Evolutionary conservation across 495 filamentous ascomycete genomes (phyloP).

Genomic region (Penicillium daleae): DNA sequence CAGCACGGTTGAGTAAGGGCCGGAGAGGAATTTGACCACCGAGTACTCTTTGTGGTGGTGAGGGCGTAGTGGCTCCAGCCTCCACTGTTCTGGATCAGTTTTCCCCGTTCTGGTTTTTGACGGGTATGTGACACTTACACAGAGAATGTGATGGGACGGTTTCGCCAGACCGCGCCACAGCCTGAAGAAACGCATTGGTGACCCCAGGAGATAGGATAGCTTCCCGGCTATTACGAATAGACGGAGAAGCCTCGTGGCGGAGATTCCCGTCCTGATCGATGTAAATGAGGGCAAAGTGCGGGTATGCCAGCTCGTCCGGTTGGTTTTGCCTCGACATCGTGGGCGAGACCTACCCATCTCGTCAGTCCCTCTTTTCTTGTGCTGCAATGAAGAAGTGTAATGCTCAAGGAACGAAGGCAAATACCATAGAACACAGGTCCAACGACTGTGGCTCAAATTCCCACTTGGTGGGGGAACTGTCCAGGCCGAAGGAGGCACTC

Average conservation of each 20-base stretch:
- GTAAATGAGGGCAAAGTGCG: conserved; percentile 47
- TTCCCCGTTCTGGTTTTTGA: neutral
- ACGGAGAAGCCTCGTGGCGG: conserved; percentile 40
- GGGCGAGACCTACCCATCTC: conserved; percentile 22
- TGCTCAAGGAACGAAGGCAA: neutral
- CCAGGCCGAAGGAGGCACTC: conserved; percentile 6
- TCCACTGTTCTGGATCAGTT: conserved; percentile 15
- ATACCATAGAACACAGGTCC: conserved; percentile 20
- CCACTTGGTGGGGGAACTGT: conserved; percentile 6
- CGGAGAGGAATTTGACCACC: conserved; percentile 4
- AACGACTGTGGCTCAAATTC: conserved; percentile 8
- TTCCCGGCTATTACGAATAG: conserved; percentile 38
- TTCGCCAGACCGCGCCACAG: conserved; percentile 38
- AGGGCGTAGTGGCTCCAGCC: conserved; percentile 4
- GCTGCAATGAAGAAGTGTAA: neutral
- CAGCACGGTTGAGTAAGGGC: conserved; percentile 8
- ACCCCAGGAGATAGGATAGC: conserved; percentile 41
- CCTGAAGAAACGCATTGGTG: conserved; percentile 39
- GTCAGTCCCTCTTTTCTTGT: neutral
- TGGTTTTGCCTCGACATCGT: conserved; percentile 35
- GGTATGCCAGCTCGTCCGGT: conserved; percentile 25
- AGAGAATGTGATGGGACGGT: conserved; percentile 14
- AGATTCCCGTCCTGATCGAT: conserved; percentile 42
- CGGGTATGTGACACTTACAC: conserved; percentile 26
- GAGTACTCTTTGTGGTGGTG: conserved; percentile 5